phyloP scores from a whole-genome alignment of 257 asterid genomes.

The Jasminum sambac region DNA sequence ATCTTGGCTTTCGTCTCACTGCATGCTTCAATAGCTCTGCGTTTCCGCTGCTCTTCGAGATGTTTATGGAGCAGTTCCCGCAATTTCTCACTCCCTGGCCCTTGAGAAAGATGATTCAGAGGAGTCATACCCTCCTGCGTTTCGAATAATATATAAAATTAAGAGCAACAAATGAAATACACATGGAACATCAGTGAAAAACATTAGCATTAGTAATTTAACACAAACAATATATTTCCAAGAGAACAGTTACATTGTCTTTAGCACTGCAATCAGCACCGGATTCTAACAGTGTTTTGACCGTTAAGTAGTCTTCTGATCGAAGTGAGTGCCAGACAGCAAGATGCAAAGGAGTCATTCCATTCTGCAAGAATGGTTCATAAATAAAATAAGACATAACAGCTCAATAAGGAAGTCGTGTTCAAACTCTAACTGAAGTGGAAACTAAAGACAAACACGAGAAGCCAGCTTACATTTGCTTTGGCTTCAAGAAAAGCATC shows the following conservation, averaged over 20 bases:
- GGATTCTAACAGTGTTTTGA: conserved; percentile 74
- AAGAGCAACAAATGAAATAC: conserved; percentile 34
- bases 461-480: conserved; percentile 68
- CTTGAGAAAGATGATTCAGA: conserved; percentile 78
- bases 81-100: conserved; percentile 71
- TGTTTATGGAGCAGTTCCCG: conserved; percentile 61
- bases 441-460: conserved; percentile 8
- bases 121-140: conserved; percentile 95
- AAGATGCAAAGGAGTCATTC: conserved; percentile 97
- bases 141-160: conserved; percentile 28
- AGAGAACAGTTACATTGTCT: conserved; percentile 58
- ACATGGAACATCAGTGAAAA: background rate
- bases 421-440: background rate
- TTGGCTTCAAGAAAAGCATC: conserved; percentile 89
- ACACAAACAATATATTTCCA: background rate
- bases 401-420: background rate
- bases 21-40: conserved; percentile 87
- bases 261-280: conserved; percentile 88
- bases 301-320: conserved; percentile 75
- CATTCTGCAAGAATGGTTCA: conserved; percentile 59
- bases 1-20: conserved; percentile 76
- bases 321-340: conserved; percentile 98
- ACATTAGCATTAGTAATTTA: background rate
- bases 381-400: conserved; percentile 19
- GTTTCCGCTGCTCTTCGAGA: conserved; percentile 78